These are phyloP conservation scores for Cystoderma amianthinum DNA, from an alignment of 768 basidiomycete species.

Conservation along the genomic window DNA sequence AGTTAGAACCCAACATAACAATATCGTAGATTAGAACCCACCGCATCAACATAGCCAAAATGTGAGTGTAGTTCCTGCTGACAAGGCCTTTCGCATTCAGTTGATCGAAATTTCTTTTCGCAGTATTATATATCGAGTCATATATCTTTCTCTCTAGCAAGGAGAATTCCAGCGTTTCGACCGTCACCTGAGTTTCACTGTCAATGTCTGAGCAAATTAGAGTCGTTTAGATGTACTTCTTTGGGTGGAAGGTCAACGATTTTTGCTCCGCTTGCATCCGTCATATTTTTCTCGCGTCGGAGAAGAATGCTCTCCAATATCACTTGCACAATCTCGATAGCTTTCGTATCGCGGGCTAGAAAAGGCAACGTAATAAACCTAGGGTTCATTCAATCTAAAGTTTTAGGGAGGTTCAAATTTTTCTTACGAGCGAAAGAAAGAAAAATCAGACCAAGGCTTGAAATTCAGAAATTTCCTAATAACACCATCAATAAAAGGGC, in stretches of 20 bases:
- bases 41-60: conserved; percentile 95
- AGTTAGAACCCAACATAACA: neutral
- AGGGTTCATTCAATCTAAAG: conserved; percentile 4
- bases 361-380: conserved; percentile 93
- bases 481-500: too few relatives aligned
- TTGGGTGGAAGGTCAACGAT: conserved; percentile 89
- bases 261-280: conserved; percentile 74
- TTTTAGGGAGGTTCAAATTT: neutral
- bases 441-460: conserved; percentile 74
- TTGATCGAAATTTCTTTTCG: conserved; percentile 74
- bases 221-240: conserved; percentile 37
- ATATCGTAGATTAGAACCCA: too few relatives aligned
- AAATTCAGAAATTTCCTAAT: conserved; percentile 70
- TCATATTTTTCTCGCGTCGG: conserved; percentile 90
- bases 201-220: neutral
- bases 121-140: conserved; percentile 75
- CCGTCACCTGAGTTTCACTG: conserved; percentile 35
- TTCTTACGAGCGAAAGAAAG: conserved; percentile 85
- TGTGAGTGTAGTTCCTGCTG: conserved; percentile 78
- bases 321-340: conserved; percentile 91
- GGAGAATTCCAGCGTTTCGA: conserved; percentile 79
- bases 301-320: conserved; percentile 85
- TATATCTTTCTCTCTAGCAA: conserved; percentile 82
- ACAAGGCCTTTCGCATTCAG: conserved; percentile 74
- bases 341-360: conserved; percentile 84